Conservation (phyloP, 768 basidiomycete genomes). For the Lentinula sp. region DNA sequence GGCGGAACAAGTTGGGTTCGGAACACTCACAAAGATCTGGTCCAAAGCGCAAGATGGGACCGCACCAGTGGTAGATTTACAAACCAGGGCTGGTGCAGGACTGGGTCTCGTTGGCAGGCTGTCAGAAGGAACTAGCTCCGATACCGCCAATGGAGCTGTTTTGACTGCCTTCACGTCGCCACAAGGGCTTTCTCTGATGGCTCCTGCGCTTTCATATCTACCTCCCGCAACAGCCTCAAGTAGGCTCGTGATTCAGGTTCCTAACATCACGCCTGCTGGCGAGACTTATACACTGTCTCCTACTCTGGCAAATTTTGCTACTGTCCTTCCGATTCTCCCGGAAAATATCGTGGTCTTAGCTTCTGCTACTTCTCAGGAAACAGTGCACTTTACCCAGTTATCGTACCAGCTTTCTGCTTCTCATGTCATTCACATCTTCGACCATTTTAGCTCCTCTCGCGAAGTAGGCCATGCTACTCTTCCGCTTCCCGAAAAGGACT, state of each 20-base stretch:
- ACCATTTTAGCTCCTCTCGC: conserved; percentile 75
- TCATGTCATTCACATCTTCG: conserved; percentile 87
- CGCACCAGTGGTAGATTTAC: conserved; percentile 59
- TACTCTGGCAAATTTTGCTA: conserved; percentile 64
- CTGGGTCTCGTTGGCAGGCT: conserved; percentile 72
- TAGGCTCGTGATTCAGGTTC: conserved; percentile 79
- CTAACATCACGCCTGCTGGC: conserved; percentile 61
- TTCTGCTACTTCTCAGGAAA: conserved; percentile 80
- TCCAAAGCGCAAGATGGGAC: conserved; percentile 32
- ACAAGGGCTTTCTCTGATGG: conserved; percentile 78
- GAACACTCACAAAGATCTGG: conserved; percentile 66
- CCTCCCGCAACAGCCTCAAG: conserved; percentile 56
- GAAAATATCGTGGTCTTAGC: conserved; percentile 67
- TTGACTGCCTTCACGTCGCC: conserved; percentile 82
- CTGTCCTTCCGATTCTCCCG: conserved; percentile 54
- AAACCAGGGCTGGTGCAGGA: conserved; percentile 84
- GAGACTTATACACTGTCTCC: conserved; percentile 69
- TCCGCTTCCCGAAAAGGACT: conserved; percentile 26
- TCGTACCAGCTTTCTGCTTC: conserved; percentile 62
- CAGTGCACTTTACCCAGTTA: conserved; percentile 68
- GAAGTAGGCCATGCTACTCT: conserved; percentile 59
- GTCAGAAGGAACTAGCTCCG: conserved; percentile 72
- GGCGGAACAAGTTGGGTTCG: conserved; percentile 81
- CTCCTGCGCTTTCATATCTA: conserved; percentile 68
- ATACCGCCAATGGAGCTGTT: conserved; percentile 50